Percentiles rank a stretch among this genome's conserved stretches.
phyloP scores from a whole-genome alignment of 2,329 filamentous ascomycete genomes.

The Talaromyces funiculosus region DNA sequence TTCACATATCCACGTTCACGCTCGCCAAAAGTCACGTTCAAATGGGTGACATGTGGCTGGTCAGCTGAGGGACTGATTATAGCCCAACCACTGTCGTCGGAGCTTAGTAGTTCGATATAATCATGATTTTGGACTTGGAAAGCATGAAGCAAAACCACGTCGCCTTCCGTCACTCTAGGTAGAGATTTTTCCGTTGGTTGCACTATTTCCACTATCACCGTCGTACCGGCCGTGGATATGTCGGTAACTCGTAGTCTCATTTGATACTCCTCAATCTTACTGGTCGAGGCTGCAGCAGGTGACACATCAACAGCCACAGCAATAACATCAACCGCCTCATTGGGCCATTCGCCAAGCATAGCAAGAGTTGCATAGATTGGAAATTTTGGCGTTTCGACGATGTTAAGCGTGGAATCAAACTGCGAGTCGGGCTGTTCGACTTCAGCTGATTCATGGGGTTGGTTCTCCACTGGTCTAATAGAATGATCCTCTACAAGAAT shows the following conservation, averaged over 20 bases:
- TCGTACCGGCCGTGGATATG: conserved; percentile 36
- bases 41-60: conserved; percentile 29
- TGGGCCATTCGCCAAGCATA: conserved; percentile 39
- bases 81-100: conserved; percentile 42
- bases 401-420: not conserved
- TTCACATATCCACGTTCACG: conserved; percentile 34
- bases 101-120: conserved; percentile 37
- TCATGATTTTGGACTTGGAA: conserved; percentile 41
- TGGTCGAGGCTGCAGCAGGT: conserved; percentile 27
- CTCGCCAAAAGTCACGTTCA: conserved; percentile 35
- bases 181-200: conserved; percentile 35
- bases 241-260: conserved; percentile 41
- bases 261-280: conserved; percentile 37
- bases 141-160: conserved; percentile 41
- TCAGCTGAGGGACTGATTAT: conserved; percentile 33
- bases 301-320: conserved; percentile 34
- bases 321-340: conserved; percentile 37
- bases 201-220: conserved; percentile 38
- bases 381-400: conserved; percentile 18
- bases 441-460: not conserved
- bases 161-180: conserved; percentile 34
- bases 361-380: conserved; percentile 42
- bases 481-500: conserved; percentile 5
- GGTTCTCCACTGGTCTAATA: not conserved
- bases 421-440: conserved; percentile 27